Evolutionary conservation across 495 filamentous ascomycete species (phyloP).

Genomic region (Xylaria nigripes): DNA sequence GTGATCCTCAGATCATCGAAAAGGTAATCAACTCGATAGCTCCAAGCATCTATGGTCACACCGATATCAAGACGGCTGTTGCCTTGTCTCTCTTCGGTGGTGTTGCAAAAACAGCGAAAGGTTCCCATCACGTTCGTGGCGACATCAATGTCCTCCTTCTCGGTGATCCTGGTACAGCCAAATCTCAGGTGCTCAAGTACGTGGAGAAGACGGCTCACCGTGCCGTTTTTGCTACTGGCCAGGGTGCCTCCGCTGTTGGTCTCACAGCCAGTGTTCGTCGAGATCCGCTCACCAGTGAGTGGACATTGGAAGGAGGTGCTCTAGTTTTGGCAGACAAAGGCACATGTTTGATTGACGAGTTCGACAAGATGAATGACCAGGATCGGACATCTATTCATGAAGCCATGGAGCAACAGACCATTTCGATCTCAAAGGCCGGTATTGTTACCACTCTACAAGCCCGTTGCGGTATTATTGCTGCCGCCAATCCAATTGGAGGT

Average conservation of each 20-base stretch:
- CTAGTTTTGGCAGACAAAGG: conserved; percentile 92
- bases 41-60: conserved; percentile 94
- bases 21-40: conserved; percentile 93
- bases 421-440: conserved; percentile 97
- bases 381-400: conserved; percentile 98
- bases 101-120: conserved; percentile 81
- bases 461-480: conserved; percentile 94
- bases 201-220: conserved; percentile 96
- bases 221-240: conserved; percentile 96
- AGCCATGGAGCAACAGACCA: conserved; percentile 99
- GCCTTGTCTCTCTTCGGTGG: conserved; percentile 93
- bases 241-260: conserved; percentile 96
- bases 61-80: conserved; percentile 94
- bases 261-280: conserved; percentile 93
- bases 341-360: conserved; percentile 96
- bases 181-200: conserved; percentile 97
- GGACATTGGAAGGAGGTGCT: conserved; percentile 96
- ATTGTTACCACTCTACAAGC: conserved; percentile 97
- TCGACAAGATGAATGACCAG: conserved; percentile 99
- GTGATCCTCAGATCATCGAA: conserved; percentile 87
- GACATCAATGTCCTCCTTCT: conserved; percentile 98
- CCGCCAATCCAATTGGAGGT: conserved; percentile 92
- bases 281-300: conserved; percentile 92
- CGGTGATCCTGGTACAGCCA: conserved; percentile 96
- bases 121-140: conserved; percentile 83